Evolutionary conservation across 2,329 filamentous ascomycete species (phyloP), one percentile per base, ranked within the genome.

Genomic region (Pseudocercospora fijiensis): DNA sequence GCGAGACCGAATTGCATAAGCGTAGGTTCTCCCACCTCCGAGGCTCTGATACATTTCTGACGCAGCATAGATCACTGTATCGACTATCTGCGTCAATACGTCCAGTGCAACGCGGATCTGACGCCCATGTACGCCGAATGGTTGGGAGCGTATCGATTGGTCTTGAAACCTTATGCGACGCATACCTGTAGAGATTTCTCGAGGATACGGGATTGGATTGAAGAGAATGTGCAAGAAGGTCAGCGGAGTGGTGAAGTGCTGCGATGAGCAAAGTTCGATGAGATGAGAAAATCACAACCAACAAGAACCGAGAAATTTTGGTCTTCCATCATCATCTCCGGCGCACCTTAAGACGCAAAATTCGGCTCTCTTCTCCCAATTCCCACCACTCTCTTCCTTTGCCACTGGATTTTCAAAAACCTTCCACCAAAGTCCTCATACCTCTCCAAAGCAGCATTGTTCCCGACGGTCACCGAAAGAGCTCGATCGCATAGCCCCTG

Each of bases 41-140:
- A 2, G 13, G 16, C 18, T 4, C 5, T 1, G n/a, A n/a, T n/a
- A n/a, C 9, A n/a, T n/a, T 4, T n/a, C 37, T 41, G 16, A 41
- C 13, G 3, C 16, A 18, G n/a, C 16, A 2, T 2, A 62, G 61
- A 30, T 6, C 61, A 62, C 20, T 62, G 61, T n/a, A 28, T 62
- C 3, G 61, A 62, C 27, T 62, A 58, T 26, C 27, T 62, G 20
- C 55, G 55, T 5, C 61, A 62, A 52, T 62, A 62, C 22, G 56
- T 62, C 2, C 61, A 62, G 41, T 62, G 61, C 22, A 62, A 62
- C 18, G 61, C 61, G 2, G 61, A 62, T 27, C n/a, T 62, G 55
- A 53, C 61, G 9, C 61, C 61, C 16, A 52, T 62, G 28, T 62
- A 56, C 45, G 61, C 41, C n/a, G 55, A 62, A 13, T 58, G 27